A percentile compares a stretch with the other conserved stretches of the same genome.
Evolutionary conservation across 306 rosid species (phyloP).

Genomic region (Pyrus communis): DNA sequence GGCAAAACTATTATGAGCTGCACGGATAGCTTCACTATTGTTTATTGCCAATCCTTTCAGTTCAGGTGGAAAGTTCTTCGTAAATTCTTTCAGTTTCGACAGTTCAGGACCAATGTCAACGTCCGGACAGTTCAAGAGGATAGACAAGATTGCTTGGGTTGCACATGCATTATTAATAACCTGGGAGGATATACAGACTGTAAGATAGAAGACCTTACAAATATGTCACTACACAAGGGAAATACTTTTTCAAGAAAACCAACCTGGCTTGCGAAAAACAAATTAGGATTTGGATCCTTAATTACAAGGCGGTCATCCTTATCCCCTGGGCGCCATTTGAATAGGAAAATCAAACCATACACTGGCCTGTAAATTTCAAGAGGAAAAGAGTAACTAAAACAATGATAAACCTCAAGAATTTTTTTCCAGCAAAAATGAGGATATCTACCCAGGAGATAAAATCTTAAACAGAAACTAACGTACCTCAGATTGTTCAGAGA

Average conservation of each 20-base stretch:
- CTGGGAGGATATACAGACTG: constrained; percentile 25
- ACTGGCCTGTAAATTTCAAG: constrained; percentile 65
- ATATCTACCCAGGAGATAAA: not conserved
- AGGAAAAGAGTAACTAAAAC: not conserved
- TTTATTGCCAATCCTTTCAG: constrained; percentile 96
- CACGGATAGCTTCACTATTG: constrained; percentile 84
- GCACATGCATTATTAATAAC: constrained; percentile 99
- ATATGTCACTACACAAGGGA: not conserved
- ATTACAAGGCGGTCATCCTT: constrained; percentile 82
- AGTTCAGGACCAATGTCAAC: constrained; percentile 86
- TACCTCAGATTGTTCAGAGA: constrained; percentile 79
- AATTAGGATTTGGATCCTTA: constrained; percentile 91
- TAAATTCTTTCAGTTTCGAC: constrained; percentile 72
- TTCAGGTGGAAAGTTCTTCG: constrained; percentile 92
- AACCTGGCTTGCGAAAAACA: constrained; percentile 97
- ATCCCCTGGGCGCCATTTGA: constrained; percentile 99
- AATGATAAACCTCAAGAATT: constrained; percentile 7
- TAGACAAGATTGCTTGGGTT: constrained; percentile 95
- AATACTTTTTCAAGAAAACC: constrained; percentile 14
- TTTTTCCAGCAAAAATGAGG: not conserved
- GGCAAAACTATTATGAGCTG: constrained; percentile 93
- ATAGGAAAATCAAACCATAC: constrained; percentile 91
- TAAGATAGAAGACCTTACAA: constrained; percentile 8
- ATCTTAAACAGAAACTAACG: constrained; percentile 18
- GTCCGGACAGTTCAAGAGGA: constrained; percentile 82